Conservation (phyloP, 176 grass and related monocot species). For the Oryza meridionalis region DNA sequence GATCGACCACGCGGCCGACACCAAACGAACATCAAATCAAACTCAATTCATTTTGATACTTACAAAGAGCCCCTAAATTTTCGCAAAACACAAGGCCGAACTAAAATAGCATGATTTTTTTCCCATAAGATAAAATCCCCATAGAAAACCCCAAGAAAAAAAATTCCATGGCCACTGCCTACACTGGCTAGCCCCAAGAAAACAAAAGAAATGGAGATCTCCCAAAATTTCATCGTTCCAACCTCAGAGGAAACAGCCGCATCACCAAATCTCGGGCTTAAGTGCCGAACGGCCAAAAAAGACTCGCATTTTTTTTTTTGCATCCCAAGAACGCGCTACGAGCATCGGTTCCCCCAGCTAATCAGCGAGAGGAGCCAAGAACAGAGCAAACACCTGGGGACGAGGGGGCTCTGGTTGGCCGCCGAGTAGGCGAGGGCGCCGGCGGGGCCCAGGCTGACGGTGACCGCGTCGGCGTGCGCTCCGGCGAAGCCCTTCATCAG, state of each 20-base stretch:
- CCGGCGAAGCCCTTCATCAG: constrained; percentile 67
- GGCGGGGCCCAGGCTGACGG: constrained; percentile 66
- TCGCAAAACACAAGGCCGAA: neutral
- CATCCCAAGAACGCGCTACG: neutral
- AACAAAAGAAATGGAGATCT: constrained; percentile 23
- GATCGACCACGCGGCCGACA: neutral
- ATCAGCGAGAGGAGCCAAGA: neutral
- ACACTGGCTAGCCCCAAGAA: neutral
- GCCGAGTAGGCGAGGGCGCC: constrained; percentile 70
- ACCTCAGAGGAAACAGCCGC: neutral
- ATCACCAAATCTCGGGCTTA: constrained; percentile 13
- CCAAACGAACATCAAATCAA: neutral
- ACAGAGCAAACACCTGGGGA: constrained; percentile 53
- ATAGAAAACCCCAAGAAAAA: constrained; percentile 4
- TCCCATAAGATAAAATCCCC: neutral
- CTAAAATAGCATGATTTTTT: neutral
- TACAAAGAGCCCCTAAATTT: neutral
- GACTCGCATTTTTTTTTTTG: neutral
- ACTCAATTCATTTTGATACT: neutral
- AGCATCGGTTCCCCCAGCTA: neutral
- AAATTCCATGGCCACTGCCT: neutral
- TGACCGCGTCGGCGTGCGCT: constrained; percentile 58
- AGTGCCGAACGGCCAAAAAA: neutral
- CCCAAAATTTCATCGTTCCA: neutral
- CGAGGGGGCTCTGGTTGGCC: constrained; percentile 65